These are phyloP conservation scores for Botryosphaeria dothidea DNA, from an alignment of 2,329 filamentous ascomycete species.

Conservation along the genomic window DNA sequence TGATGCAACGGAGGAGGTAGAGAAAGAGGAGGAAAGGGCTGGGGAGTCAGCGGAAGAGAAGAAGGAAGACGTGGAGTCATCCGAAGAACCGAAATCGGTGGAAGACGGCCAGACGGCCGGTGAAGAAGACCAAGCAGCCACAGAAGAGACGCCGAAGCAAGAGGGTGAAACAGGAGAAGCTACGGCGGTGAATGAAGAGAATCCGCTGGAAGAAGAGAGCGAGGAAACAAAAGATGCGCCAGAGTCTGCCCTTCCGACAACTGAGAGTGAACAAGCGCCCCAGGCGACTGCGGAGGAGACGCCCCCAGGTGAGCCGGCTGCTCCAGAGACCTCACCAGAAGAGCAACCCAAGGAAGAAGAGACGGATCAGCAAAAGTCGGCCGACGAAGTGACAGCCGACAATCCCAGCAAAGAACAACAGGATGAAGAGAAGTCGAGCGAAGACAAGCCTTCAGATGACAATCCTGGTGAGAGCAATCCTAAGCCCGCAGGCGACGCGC, in stretches of 20 bases:
- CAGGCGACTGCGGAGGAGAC: not conserved
- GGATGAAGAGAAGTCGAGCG: not conserved
- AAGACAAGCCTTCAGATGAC: not conserved
- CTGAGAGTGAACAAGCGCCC: not conserved
- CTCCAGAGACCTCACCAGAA: not conserved
- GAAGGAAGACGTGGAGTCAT: not conserved
- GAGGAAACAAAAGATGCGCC: not conserved
- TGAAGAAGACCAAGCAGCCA: slow-evolving; percentile 20
- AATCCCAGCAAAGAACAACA: not conserved
- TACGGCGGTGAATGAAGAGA: not conserved
- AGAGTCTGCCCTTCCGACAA: not conserved
- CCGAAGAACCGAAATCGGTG: slow-evolving; percentile 26
- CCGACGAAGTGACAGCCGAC: not conserved
- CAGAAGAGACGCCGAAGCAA: not conserved
- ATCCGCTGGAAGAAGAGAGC: not conserved
- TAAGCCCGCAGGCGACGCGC: too few relatives aligned
- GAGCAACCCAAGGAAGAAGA: not conserved
- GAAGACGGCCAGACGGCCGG: not conserved
- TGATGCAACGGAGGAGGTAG: not conserved
- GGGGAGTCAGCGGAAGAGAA: slow-evolving; percentile 24
- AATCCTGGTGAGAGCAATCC: not conserved
- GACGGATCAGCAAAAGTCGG: not conserved
- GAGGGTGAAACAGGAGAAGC: not conserved
- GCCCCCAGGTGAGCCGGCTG: not conserved
- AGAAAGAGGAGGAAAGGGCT: not conserved